Evolutionary conservation across 495 filamentous ascomycete genomes (phyloP).

Genomic region (Aspergillus campestris): DNA sequence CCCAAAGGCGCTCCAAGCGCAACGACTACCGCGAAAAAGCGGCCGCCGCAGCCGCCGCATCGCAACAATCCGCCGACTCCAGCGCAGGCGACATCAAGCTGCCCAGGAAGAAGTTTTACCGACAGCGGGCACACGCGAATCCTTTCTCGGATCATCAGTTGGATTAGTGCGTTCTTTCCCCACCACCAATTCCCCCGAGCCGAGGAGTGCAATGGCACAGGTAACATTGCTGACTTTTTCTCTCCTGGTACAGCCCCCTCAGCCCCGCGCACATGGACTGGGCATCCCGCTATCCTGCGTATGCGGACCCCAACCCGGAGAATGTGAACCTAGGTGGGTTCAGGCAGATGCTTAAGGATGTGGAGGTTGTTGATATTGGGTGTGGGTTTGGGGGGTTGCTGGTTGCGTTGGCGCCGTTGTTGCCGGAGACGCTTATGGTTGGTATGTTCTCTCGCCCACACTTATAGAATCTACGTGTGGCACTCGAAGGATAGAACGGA

Average conservation of each 20-base stretch:
- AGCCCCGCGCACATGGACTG: conserved; percentile 85
- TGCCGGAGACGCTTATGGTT: conserved; percentile 76
- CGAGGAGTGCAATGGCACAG: no score
- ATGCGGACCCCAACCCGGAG: conserved; percentile 32
- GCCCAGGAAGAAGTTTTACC: conserved; percentile 89
- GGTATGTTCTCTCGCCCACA: conserved; percentile 37
- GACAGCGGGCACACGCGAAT: conserved; percentile 94
- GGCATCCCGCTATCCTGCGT: conserved; percentile 75
- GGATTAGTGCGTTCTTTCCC: conserved; percentile 62
- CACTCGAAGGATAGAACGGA: not conserved
- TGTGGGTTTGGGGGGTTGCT: conserved; percentile 92
- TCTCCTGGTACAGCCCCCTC: conserved; percentile 51
- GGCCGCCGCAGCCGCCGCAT: conserved; percentile 11
- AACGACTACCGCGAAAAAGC: conserved; percentile 54
- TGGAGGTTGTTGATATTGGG: conserved; percentile 95
- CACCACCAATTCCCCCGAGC: not conserved
- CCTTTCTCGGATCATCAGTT: conserved; percentile 90
- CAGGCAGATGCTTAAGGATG: conserved; percentile 49
- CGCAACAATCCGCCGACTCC: conserved; percentile 8
- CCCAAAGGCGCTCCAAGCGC: conserved; percentile 65
- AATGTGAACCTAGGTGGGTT: conserved; percentile 27
- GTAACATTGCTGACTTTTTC: no score
- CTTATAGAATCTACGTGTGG: not conserved
- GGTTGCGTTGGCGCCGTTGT: conserved; percentile 69
- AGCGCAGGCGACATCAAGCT: conserved; percentile 38